These are phyloP conservation scores for Tetrahymena malaccensis DNA, from an alignment of 73 alveolate species.

Conservation along the genomic window DNA sequence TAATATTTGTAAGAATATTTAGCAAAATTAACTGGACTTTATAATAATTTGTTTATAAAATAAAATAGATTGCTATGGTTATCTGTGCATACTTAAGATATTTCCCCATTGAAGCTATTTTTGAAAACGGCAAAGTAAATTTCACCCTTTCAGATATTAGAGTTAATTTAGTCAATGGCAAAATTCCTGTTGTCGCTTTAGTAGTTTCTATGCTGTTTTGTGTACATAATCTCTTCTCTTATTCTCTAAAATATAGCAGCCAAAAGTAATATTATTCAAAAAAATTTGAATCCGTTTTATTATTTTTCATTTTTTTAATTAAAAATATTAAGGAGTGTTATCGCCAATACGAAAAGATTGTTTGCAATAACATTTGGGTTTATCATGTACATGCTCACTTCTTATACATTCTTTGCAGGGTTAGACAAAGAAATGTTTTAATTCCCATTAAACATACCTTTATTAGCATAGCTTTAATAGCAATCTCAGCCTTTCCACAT, in stretches of 20 bases:
- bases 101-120: background rate
- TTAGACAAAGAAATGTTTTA: constrained; percentile 13
- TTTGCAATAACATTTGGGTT: constrained; percentile 1
- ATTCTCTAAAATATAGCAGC: background rate
- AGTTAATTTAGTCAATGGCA: background rate
- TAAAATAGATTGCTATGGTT: background rate
- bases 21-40: background rate
- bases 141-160: background rate
- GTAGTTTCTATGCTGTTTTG: background rate
- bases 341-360: background rate
- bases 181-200: background rate
- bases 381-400: constrained; percentile 8
- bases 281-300: no score
- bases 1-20: background rate
- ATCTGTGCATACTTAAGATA: background rate
- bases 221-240: background rate
- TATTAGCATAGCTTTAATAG: background rate
- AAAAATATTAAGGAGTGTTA: background rate
- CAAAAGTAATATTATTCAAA: background rate
- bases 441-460: background rate
- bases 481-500: constrained; percentile 20
- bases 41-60: background rate
- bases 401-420: constrained; percentile 43
- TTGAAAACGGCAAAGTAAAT: background rate
- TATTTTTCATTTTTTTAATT: no score